Conservation (phyloP, 192 early-diverging fungal species). For the Podila clonocystis region DNA sequence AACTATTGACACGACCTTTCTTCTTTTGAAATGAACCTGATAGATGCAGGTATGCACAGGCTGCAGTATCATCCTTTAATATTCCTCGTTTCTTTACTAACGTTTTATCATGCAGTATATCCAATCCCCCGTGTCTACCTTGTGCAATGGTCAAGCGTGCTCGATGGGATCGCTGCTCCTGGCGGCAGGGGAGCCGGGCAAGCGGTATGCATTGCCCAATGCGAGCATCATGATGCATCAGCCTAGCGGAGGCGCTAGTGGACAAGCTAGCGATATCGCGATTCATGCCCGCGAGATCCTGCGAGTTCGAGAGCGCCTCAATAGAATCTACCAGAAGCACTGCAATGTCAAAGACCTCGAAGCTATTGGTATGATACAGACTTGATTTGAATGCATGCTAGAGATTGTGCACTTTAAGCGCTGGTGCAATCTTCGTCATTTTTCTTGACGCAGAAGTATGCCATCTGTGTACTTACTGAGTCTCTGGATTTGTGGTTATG, state of each 20-base stretch:
- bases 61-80: neutral
- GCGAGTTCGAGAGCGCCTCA: constrained; percentile 82
- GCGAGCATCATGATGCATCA: constrained; percentile 98
- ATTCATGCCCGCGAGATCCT: constrained; percentile 98
- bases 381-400: neutral
- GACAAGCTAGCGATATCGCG: constrained; percentile 96
- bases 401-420: neutral
- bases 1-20: neutral
- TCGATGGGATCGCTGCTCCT: constrained; percentile 97
- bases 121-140: constrained; percentile 89
- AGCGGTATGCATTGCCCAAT: constrained; percentile 88
- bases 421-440: neutral
- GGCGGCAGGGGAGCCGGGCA: constrained; percentile 89
- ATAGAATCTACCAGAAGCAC: constrained; percentile 88
- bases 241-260: constrained; percentile 93
- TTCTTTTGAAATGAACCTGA: constrained; percentile 19
- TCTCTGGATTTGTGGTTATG: neutral
- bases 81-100: neutral
- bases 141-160: constrained; percentile 98
- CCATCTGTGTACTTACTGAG: neutral
- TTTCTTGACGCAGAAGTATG: neutral
- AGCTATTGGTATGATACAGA: constrained; percentile 71
- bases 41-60: constrained; percentile 29
- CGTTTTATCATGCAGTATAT: constrained; percentile 77
- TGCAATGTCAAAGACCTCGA: constrained; percentile 81